A percentile compares a stretch with the other conserved stretches of the same genome.
Conservation (phyloP, 192 early-diverging fungal genomes). For the Phycomyces blakesleeanus region DNA sequence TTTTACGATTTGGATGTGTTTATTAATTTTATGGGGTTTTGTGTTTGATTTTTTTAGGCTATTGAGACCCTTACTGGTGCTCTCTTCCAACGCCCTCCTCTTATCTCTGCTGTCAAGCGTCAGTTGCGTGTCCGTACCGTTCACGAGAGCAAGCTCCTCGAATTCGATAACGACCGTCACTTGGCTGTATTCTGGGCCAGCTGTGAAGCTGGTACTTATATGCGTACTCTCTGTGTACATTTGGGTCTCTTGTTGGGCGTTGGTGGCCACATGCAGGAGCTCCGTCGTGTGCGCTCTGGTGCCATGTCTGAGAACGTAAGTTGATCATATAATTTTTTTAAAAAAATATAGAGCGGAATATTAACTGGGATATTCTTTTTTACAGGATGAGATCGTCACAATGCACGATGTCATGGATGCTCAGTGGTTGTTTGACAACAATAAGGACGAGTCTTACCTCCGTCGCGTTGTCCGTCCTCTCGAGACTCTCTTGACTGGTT, state of each 20-base stretch:
- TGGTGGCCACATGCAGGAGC: slow-evolving; percentile 99
- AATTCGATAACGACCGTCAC: slow-evolving; percentile 97
- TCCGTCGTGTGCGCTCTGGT: slow-evolving; percentile 94
- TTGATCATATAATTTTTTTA: slow-evolving; percentile 1
- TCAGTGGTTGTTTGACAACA: slow-evolving; percentile 98
- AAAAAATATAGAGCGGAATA: neutral
- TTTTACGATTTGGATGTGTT: neutral
- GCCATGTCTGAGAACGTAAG: slow-evolving; percentile 79
- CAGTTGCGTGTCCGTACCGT: slow-evolving; percentile 98
- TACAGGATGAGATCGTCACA: slow-evolving; percentile 86
- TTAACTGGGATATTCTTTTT: neutral
- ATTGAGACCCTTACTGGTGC: slow-evolving; percentile 97
- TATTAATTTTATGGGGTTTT: neutral
- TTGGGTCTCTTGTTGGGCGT: slow-evolving; percentile 91
- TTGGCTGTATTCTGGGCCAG: slow-evolving; percentile 96
- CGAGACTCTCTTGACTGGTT: slow-evolving; percentile 87
- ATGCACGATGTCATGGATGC: slow-evolving; percentile 99
- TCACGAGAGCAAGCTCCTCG: slow-evolving; percentile 91
- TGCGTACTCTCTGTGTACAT: slow-evolving; percentile 99
- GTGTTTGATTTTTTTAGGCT: slow-evolving; percentile 43
- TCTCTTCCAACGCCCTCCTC: slow-evolving; percentile 96
- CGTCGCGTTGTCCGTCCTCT: slow-evolving; percentile 90
- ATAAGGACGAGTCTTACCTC: slow-evolving; percentile 95
- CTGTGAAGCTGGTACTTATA: slow-evolving; percentile 99
- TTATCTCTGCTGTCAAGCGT: slow-evolving; percentile 98